phyloP scores from a whole-genome alignment of 805 yeast genomes.

The Saturnispora hagleri region DNA sequence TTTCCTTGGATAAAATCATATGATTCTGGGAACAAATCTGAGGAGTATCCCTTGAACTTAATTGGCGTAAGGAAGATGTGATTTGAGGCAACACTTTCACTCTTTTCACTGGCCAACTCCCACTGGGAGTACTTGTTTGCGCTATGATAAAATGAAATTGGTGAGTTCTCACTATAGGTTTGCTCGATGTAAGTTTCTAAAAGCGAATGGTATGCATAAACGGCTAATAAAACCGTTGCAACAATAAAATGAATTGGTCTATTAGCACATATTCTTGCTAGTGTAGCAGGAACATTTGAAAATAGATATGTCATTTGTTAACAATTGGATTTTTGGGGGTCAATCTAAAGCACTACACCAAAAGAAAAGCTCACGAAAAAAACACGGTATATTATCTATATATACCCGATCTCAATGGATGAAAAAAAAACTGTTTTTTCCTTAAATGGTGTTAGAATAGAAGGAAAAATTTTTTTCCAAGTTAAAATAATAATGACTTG shows the following conservation, averaged over 20 bases:
- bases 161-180: conserved; percentile 9
- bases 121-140: conserved; percentile 33
- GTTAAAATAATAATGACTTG: background rate
- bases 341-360: background rate
- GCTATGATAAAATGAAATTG: conserved; percentile 30
- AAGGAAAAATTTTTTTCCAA: background rate
- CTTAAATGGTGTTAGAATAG: background rate
- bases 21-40: conserved; percentile 30
- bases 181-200: conserved; percentile 47
- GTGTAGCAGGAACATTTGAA: conserved; percentile 21
- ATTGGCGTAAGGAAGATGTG: conserved; percentile 47
- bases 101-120: conserved; percentile 37
- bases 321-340: background rate
- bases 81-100: conserved; percentile 33
- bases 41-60: conserved; percentile 35
- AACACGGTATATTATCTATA: background rate
- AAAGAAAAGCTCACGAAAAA: background rate
- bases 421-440: background rate
- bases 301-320: conserved; percentile 12
- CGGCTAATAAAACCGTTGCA: conserved; percentile 60
- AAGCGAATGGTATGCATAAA: conserved; percentile 69
- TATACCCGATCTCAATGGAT: background rate
- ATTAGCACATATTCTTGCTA: conserved; percentile 50
- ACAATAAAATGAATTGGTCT: conserved; percentile 84
- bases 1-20: conserved; percentile 32